Conservation (phyloP, 345 rosid genomes). For the Rhizophora apiculata region DNA sequence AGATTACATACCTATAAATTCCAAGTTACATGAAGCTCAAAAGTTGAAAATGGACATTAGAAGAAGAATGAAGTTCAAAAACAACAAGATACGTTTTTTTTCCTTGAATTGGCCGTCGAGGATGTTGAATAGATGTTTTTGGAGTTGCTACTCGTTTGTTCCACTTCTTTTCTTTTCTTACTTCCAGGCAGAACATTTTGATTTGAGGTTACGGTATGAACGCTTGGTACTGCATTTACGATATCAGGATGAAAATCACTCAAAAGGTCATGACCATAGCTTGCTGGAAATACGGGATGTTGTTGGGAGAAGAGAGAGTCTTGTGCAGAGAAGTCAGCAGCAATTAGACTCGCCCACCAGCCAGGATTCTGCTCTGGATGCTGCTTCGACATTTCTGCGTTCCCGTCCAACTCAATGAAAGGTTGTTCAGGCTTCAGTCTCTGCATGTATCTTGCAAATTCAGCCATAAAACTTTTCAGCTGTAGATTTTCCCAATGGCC, state of each 20-base stretch:
- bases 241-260: constrained; percentile 10
- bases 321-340: constrained; percentile 19
- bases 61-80: background rate
- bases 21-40: too few species aligned
- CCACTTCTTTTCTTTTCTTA: constrained; percentile 26
- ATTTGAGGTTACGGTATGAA: constrained; percentile 4
- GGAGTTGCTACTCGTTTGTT: constrained; percentile 23
- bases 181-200: constrained; percentile 21
- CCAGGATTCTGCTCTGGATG: constrained; percentile 33
- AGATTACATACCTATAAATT: background rate
- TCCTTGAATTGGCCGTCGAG: constrained; percentile 17
- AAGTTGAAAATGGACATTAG: background rate
- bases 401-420: constrained; percentile 26
- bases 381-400: constrained; percentile 32
- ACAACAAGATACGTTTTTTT: constrained; percentile 22
- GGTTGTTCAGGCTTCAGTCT: constrained; percentile 21
- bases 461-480: constrained; percentile 16
- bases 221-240: constrained; percentile 9
- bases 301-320: constrained; percentile 31
- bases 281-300: constrained; percentile 18
- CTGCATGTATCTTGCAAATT: constrained; percentile 34
- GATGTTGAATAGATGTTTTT: constrained; percentile 23
- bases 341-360: constrained; percentile 23
- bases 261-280: constrained; percentile 3
- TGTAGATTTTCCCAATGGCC: background rate